Evolutionary conservation across 2,329 filamentous ascomycete genomes (phyloP), one percentile per base, ranked within the genome.

Genomic region (Monilinia fructigena): DNA sequence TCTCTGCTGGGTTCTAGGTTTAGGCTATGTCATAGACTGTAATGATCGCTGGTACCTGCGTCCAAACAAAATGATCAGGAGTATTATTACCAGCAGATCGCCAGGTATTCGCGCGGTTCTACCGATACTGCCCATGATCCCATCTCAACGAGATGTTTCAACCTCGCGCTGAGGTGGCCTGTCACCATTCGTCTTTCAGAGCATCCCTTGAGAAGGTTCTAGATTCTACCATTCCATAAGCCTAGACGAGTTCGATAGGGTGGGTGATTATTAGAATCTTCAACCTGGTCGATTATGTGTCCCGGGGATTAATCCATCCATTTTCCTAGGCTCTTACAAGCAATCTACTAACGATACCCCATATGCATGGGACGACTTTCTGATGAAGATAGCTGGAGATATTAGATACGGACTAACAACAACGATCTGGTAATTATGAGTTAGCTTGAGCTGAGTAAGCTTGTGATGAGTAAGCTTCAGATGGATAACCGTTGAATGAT

Each of bases 31-130:
- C 38, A 23, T 28, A 20, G 12, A 20, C 18, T 28, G 23, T 42
- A 45, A 56, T 56, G n/a, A 45, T 42, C 14, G 55, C 55, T 28
- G 8, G n/a, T 45, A 18, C 23, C n/a, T 58, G 16, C 14, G 42
- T 42, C 8, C 26, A 45, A 58, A 58, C 38, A 58, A 45, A 20
- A 45, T 45, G 38, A 58, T 58, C 23, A 45, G 55, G 38, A 16
- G 38, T 23, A 56, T 26, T 16, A 58, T 28, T 23, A 45, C 38
- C 38, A 58, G 55, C 23, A 38, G n/a, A 45, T 20, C 55, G 55
- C 38, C 55, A 28, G 20, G n/a, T 26, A 26, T 45, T 58, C 38
- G 20, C 38, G 38, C 38, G 23, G 42, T 6, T 58, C 16, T 42
- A 45, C 14, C 31, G 31, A 5, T 35, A 35, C 31, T 35, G 4